Conservation (phyloP, 371 early-diverging fungal species). For the Actinomortierella wolfii region DNA sequence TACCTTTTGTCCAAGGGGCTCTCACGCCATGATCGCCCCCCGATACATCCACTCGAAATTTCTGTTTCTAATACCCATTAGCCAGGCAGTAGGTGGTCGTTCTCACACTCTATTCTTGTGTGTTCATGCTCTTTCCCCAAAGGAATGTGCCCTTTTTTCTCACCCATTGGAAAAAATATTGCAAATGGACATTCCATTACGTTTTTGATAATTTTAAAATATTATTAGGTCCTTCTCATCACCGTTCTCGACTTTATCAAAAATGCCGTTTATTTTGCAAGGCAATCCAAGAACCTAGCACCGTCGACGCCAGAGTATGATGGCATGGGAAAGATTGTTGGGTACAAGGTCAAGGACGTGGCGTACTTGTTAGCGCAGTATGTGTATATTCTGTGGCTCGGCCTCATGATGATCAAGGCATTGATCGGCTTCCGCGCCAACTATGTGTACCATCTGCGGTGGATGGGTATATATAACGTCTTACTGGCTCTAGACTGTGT, state of each 20-base stretch:
- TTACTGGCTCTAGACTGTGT: conserved; percentile 28
- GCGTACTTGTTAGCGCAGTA: conserved; percentile 37
- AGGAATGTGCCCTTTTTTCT: too few relatives aligned
- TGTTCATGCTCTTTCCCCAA: neutral
- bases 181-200: neutral
- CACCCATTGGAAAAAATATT: neutral
- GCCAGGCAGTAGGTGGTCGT: conserved; percentile 35
- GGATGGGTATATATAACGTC: conserved; percentile 40
- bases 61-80: conserved; percentile 36
- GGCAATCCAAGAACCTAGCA: conserved; percentile 17
- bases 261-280: conserved; percentile 20
- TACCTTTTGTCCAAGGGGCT: too few relatives aligned
- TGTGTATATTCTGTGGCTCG: conserved; percentile 27
- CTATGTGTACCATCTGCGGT: conserved; percentile 26
- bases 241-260: conserved; percentile 40
- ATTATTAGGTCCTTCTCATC: conserved; percentile 25
- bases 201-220: neutral
- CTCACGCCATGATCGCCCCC: conserved; percentile 19
- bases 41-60: conserved; percentile 42
- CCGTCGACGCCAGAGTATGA: neutral
- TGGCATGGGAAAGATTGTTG: neutral
- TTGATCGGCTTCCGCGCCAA: conserved; percentile 37
- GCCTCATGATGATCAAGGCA: conserved; percentile 31
- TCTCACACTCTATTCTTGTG: neutral
- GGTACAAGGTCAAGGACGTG: conserved; percentile 11